phyloP scores from a whole-genome alignment of 148 eudicot species.

The Vaccinium myrtillus region DNA sequence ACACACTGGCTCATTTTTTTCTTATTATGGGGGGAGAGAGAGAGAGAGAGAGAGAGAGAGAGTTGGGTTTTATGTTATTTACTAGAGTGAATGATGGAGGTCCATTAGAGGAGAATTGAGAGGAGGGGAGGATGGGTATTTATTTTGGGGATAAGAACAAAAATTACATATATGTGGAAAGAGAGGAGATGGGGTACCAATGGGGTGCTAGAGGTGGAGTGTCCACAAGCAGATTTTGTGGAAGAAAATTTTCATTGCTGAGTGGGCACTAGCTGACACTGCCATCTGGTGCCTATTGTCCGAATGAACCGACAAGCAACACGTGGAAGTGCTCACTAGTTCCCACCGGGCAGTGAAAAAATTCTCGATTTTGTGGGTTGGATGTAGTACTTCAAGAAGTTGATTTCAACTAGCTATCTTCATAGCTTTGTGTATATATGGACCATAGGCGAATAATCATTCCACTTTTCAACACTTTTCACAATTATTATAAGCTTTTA shows the following conservation, averaged over 20 bases:
- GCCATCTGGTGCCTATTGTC: too few relatives aligned
- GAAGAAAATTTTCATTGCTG: too few relatives aligned
- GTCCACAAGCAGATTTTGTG: too few relatives aligned
- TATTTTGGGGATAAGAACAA: not conserved
- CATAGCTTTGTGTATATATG: not conserved
- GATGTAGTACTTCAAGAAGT: too few relatives aligned
- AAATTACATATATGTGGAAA: not conserved
- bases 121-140: not conserved
- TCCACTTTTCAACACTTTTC: not conserved
- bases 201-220: too few relatives aligned
- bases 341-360: too few relatives aligned
- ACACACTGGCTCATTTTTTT: slow-evolving; percentile 63
- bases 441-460: not conserved
- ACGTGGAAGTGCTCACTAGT: too few relatives aligned
- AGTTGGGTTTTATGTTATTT: not conserved
- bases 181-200: not conserved
- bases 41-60: slow-evolving; percentile 7
- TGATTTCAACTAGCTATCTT: not conserved
- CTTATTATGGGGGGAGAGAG: not conserved
- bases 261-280: too few relatives aligned
- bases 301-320: too few relatives aligned
- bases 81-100: not conserved
- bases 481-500: too few relatives aligned
- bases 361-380: too few relatives aligned
- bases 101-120: not conserved